These are phyloP conservation scores for Tetrastigma voinierianum DNA, from an alignment of 164 flowering plant species.

Conservation along the genomic window DNA sequence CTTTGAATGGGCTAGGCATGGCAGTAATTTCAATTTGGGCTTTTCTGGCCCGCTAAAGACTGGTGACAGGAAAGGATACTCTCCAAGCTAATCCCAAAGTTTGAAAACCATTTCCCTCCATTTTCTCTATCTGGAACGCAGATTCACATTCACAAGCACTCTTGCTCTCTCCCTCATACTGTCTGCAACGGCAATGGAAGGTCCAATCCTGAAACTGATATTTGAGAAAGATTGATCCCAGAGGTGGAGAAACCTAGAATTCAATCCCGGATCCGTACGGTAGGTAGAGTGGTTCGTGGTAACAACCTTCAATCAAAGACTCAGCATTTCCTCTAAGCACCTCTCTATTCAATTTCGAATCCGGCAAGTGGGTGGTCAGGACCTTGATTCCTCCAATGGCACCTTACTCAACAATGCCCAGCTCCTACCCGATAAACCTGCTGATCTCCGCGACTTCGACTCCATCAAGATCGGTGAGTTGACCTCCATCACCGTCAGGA, in stretches of 20 bases:
- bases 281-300: conserved; percentile 65
- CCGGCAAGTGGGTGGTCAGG: conserved; percentile 56
- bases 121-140: too few relatives aligned
- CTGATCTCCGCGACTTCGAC: conserved; percentile 43
- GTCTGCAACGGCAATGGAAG: conserved; percentile 8
- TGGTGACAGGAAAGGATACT: too few relatives aligned
- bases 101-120: too few relatives aligned
- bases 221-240: conserved; percentile 72
- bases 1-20: too few relatives aligned
- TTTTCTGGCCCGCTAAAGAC: too few relatives aligned
- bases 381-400: conserved; percentile 73
- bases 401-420: conserved; percentile 39
- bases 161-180: too few relatives aligned
- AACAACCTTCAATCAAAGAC: conserved; percentile 63
- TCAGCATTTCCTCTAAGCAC: conserved; percentile 71
- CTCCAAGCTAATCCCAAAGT: too few relatives aligned
- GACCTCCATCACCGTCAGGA: conserved; percentile 41
- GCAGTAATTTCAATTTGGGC: too few relatives aligned
- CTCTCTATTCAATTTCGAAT: conserved; percentile 37
- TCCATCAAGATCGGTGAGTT: conserved; percentile 58
- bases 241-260: conserved; percentile 53
- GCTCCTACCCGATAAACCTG: conserved; percentile 27
- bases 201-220: conserved; percentile 36
- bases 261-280: conserved; percentile 37
- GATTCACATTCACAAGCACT: too few relatives aligned